Percentiles rank a stretch among this genome's conserved stretches.
Conservation (phyloP, 345 rosid genomes). For the Eucalyptus polybractea region DNA sequence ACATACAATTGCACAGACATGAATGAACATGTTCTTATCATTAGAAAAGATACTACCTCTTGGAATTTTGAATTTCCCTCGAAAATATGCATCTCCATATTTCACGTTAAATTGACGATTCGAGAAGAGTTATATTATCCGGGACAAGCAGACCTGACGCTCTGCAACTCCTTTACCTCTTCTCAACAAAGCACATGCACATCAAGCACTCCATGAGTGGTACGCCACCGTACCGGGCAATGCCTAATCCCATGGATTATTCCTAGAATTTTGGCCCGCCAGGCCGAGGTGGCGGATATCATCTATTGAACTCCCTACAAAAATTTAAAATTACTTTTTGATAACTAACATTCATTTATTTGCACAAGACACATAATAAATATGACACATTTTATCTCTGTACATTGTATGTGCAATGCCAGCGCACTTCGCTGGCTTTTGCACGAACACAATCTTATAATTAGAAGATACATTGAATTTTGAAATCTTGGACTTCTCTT, state of each 20-base stretch:
- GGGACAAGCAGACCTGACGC: not conserved
- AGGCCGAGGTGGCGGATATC: not conserved
- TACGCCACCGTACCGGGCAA: not conserved
- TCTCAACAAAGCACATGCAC: not conserved
- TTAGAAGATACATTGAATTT: not conserved
- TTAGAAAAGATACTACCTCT: not conserved
- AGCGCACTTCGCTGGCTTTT: not conserved
- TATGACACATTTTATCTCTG: not conserved
- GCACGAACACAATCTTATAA: not conserved
- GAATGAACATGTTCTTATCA: not conserved
- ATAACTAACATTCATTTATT: too few relatives aligned
- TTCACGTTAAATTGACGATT: not conserved
- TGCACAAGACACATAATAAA: not conserved
- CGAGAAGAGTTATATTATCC: accelerated
- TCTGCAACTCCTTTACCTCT: accelerated
- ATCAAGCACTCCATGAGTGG: not conserved
- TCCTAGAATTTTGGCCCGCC: not conserved
- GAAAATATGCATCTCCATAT: not conserved
- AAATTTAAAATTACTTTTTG: too few relatives aligned
- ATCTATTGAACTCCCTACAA: not conserved
- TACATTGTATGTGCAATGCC: not conserved
- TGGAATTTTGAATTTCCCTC: not conserved
- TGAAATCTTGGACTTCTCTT: not conserved
- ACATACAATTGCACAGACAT: not conserved
- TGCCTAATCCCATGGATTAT: not conserved